These are phyloP conservation scores for Anthracocystis panici-leucophaei DNA, from an alignment of 1,284 basidiomycete genomes.

Conservation along the genomic window DNA sequence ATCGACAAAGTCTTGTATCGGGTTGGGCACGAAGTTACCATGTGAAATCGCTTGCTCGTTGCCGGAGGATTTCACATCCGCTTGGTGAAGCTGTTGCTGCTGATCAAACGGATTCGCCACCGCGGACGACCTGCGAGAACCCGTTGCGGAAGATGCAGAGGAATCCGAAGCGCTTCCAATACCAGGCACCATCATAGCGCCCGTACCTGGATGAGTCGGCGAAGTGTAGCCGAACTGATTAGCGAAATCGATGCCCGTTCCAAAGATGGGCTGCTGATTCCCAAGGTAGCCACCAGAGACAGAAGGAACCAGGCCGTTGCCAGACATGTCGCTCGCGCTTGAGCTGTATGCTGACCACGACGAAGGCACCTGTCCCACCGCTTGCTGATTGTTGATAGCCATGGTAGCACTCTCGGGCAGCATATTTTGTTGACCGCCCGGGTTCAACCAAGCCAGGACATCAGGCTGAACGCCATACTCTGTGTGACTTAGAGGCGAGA, in stretches of 20 bases:
- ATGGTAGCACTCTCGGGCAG: slow-evolving; percentile 20
- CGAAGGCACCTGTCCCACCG: slow-evolving; percentile 12
- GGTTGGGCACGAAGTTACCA: slow-evolving; percentile 15
- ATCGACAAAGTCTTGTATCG: slow-evolving; percentile 31
- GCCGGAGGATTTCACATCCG: neutral
- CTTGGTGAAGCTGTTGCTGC: slow-evolving; percentile 26
- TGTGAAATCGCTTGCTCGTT: slow-evolving; percentile 15
- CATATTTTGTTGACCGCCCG: slow-evolving; percentile 22
- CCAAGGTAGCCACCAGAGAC: slow-evolving; percentile 13
- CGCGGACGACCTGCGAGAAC: slow-evolving; percentile 35
- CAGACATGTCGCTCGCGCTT: slow-evolving; percentile 35
- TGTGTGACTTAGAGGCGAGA: slow-evolving; percentile 28
- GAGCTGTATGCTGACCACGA: slow-evolving; percentile 46
- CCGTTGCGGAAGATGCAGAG: slow-evolving; percentile 28
- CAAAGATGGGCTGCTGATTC: slow-evolving; percentile 13
- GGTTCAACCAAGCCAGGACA: slow-evolving; percentile 45
- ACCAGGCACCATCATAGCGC: slow-evolving; percentile 17
- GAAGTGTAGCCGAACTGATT: slow-evolving; percentile 23
- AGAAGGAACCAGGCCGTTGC: slow-evolving; percentile 12
- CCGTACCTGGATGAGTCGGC: slow-evolving; percentile 10
- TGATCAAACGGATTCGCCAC: slow-evolving; percentile 15
- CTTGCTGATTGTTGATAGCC: slow-evolving; percentile 34
- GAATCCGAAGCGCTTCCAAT: slow-evolving; percentile 33
- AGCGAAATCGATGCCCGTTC: slow-evolving; percentile 18
- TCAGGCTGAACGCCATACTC: slow-evolving; percentile 21